A percentile compares a stretch with the other conserved stretches of the same genome.
phyloP scores from a whole-genome alignment of 1,284 basidiomycete genomes.

The Cryptococcus sp. region DNA sequence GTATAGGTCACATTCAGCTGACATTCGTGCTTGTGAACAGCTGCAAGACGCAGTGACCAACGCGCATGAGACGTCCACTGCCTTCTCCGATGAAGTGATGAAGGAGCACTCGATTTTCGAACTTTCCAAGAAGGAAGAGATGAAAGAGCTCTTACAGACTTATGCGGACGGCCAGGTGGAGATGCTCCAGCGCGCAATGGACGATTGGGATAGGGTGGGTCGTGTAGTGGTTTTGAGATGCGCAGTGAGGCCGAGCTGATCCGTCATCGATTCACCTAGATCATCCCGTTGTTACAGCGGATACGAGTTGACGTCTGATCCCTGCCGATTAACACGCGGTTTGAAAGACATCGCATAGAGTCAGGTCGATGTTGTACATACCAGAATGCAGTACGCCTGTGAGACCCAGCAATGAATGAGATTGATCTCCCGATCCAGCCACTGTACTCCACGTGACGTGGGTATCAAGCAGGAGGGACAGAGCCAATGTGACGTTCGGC shows the following conservation, averaged over 20 bases:
- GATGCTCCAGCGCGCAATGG: conserved; percentile 80
- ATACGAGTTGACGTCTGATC: conserved; percentile 37
- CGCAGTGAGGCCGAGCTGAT: conserved; percentile 4
- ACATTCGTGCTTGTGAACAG: conserved; percentile 53
- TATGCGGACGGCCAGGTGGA: conserved; percentile 93
- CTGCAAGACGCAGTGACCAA: conserved; percentile 93
- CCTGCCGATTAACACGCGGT: too few relatives aligned
- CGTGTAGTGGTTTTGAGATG: neutral
- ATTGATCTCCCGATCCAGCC: too few relatives aligned
- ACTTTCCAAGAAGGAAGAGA: conserved; percentile 84
- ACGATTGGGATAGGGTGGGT: conserved; percentile 75
- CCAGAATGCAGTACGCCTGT: too few relatives aligned
- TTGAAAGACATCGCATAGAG: too few relatives aligned
- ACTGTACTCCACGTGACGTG: too few relatives aligned
- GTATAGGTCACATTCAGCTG: neutral
- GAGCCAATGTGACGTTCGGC: too few relatives aligned
- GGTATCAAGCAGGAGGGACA: too few relatives aligned
- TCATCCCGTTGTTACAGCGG: conserved; percentile 33
- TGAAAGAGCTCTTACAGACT: conserved; percentile 88
- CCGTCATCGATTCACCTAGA: conserved; percentile 7
- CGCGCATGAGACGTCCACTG: conserved; percentile 91
- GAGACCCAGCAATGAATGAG: too few relatives aligned
- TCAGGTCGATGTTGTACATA: too few relatives aligned
- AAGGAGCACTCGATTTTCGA: conserved; percentile 89
- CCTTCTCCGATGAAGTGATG: conserved; percentile 91